Evolutionary conservation across 148 eudicot species (phyloP).

Genomic region (Chenopodium formosanum): DNA sequence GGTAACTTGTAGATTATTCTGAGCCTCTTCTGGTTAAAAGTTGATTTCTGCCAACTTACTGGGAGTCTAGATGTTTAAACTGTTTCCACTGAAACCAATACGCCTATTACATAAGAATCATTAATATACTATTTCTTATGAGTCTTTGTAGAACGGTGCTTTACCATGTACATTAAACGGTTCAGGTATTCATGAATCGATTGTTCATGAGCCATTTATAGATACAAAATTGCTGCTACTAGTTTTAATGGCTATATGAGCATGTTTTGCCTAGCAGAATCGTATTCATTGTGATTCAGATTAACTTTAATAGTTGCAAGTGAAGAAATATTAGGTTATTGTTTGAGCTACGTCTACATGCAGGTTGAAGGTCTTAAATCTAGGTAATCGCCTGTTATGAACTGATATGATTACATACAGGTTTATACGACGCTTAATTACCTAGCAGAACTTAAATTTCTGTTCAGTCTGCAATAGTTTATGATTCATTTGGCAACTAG

Average conservation of each 20-base stretch:
- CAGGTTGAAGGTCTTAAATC: background rate
- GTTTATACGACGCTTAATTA: too few relatives aligned
- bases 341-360: background rate
- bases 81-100: background rate
- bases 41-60: background rate
- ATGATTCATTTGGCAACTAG: background rate
- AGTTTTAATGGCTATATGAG: background rate
- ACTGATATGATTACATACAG: background rate
- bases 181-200: too few relatives aligned
- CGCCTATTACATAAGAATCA: background rate
- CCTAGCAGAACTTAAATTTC: background rate
- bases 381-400: background rate
- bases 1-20: slow-evolving; percentile 14
- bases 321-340: too few relatives aligned
- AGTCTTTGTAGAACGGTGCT: background rate
- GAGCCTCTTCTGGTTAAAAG: background rate
- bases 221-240: background rate
- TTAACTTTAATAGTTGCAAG: background rate
- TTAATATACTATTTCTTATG: background rate
- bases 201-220: background rate
- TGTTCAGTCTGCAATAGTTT: background rate
- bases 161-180: background rate
- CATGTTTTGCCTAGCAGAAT: background rate
- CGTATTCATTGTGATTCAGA: background rate
- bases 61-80: background rate